phyloP scores from a whole-genome alignment of 2,329 filamentous ascomycete genomes.

The Penicillium sp. region DNA sequence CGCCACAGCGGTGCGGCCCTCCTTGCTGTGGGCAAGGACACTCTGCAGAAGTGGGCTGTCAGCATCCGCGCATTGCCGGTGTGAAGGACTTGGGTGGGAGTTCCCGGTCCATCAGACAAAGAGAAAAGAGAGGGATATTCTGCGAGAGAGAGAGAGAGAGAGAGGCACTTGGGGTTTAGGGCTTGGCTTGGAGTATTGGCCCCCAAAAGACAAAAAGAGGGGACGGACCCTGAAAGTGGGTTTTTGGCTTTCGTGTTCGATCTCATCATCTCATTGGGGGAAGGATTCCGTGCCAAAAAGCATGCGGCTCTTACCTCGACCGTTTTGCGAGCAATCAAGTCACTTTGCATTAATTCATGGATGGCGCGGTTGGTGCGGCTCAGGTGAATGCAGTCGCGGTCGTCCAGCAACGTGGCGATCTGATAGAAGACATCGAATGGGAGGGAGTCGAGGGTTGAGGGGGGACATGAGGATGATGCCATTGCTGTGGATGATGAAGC shows the following conservation, averaged over 20 bases:
- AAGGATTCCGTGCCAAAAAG: neutral
- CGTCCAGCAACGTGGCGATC: constrained; percentile 60
- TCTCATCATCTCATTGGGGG: neutral
- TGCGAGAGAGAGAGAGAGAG: neutral
- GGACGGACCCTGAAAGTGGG: constrained; percentile 5
- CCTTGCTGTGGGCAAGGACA: constrained; percentile 51
- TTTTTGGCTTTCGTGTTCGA: neutral
- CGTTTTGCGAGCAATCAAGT: constrained; percentile 62
- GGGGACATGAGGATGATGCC: constrained; percentile 16
- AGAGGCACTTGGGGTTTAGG: neutral
- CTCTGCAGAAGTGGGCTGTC: constrained; percentile 42
- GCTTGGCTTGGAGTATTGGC: neutral
- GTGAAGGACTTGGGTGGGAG: neutral
- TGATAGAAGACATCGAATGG: constrained; percentile 71
- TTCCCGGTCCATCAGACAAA: neutral
- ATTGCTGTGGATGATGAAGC: neutral
- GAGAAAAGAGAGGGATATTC: neutral
- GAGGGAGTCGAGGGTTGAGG: constrained; percentile 51
- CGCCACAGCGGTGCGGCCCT: constrained; percentile 49
- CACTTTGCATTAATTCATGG: constrained; percentile 58
- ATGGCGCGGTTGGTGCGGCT: constrained; percentile 61
- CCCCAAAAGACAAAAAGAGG: neutral
- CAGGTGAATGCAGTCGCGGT: constrained; percentile 65
- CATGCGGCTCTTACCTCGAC: constrained; percentile 57
- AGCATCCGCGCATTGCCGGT: constrained; percentile 10